Base-by-base conservation (phyloP, 108 stramenopile genomes). In the Poteriospumella lacustris region DNA sequence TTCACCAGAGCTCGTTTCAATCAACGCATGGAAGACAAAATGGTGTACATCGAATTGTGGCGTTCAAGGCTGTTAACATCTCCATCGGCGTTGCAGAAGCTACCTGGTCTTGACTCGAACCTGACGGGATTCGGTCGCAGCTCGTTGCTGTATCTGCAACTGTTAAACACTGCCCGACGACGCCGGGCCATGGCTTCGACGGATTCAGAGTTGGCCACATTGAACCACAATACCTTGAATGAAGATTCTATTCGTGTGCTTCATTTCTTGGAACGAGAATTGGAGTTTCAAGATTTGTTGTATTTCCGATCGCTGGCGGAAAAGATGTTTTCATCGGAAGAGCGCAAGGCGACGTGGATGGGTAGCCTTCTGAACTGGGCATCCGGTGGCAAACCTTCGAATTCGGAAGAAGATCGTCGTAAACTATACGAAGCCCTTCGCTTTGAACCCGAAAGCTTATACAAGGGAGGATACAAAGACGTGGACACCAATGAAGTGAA, bases 241-340 rank as follows among this genome's bases (percentile, higher is more conserved):
- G n/a, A n/a, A 64, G 60, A 64, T 5, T 34, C 12, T 12, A 64
- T 64, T 9, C 15, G 36, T 26, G 5, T 31, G 1, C 39, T 64
- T 12, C 58, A 80, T 41, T 64, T 69, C 24, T 78, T 81, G 9
- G 80, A 81, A 42, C 59, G 78, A 28, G 80, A 81, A 68, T 39
- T 81, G 28, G 73, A 69, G 1, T 76, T 81, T 75, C 78, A 81
- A 64, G 80, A 81, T 79, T 78, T 81, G 28, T 26, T 81, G 15
- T 67, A 59, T 2, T 81, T 81, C 58, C 79, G 80, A 15, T 79
- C 52, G 58, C 42, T 76, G 70, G 80, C 80, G 5, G 80, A 81
- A 43, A 28, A 70, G 40, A 26, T 34, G 28, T 3, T 24, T 34
- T 24, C 60, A 3, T 5, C 36, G 28, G 15, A 19, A 12, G 5